phyloP scores from a whole-genome alignment of 73 alveolate genomes.

The Paramecium bursaria region DNA sequence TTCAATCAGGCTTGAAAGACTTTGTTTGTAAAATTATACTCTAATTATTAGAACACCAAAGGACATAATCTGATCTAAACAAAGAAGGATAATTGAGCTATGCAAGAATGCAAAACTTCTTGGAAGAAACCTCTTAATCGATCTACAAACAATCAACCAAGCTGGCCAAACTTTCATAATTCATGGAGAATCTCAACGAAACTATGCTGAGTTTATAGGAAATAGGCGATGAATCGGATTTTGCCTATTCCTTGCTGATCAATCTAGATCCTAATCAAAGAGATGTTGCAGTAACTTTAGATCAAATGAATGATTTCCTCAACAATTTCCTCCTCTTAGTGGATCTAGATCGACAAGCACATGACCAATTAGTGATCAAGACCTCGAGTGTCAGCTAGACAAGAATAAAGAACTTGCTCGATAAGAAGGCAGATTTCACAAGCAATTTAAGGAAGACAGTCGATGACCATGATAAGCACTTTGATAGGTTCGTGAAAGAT shows the following conservation, averaged over 20 bases:
- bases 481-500: conserved; percentile 35
- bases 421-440: conserved; percentile 54
- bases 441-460: conserved; percentile 42
- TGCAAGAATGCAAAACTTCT: conserved; percentile 57
- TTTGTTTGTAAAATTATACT: too few species aligned
- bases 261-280: conserved; percentile 43
- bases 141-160: conserved; percentile 38
- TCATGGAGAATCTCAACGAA: conserved; percentile 50
- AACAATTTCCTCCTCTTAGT: conserved; percentile 10
- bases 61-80: conserved; percentile 32
- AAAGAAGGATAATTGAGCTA: conserved; percentile 58
- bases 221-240: conserved; percentile 49
- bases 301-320: conserved; percentile 5
- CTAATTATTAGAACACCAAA: too few species aligned
- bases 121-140: conserved; percentile 44
- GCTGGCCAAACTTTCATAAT: not conserved
- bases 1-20: too few species aligned
- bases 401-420: conserved; percentile 44
- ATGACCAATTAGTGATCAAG: conserved; percentile 8
- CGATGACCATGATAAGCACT: conserved; percentile 51
- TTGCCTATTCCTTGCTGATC: conserved; percentile 22
- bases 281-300: conserved; percentile 5
- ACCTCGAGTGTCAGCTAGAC: conserved; percentile 13
- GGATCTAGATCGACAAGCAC: conserved; percentile 29
- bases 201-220: conserved; percentile 38